Percentiles rank a stretch among this genome's conserved stretches.
These are phyloP conservation scores for Rubia yunnanensis DNA, from an alignment of 257 asterid genomes.

Conservation along the genomic window DNA sequence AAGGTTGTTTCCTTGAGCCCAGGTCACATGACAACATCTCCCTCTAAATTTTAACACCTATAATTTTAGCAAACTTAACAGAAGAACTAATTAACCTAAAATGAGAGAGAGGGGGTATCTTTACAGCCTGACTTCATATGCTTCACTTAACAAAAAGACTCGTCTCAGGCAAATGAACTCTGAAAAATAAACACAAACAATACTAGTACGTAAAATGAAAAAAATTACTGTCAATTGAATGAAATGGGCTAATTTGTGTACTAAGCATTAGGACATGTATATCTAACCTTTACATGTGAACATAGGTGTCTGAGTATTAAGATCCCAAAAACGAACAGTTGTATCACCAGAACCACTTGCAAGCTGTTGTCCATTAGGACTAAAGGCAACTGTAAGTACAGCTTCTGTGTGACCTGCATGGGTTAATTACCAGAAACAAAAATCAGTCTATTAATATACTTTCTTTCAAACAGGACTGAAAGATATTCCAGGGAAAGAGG, in stretches of 20 bases:
- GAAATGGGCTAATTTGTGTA: no score
- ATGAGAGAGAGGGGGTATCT: no score
- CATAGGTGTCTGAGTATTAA: constrained; percentile 84
- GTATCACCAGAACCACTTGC: constrained; percentile 99
- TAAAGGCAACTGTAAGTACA: constrained; percentile 91
- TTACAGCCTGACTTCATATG: constrained; percentile 2
- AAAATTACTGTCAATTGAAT: not conserved
- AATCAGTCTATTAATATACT: not conserved
- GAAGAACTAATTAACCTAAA: not conserved
- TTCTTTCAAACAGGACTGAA: not conserved
- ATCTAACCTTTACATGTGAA: constrained; percentile 79
- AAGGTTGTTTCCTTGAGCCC: no score
- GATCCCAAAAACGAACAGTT: constrained; percentile 93
- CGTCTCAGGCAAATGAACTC: not conserved
- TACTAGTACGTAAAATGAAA: not conserved
- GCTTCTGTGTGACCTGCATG: constrained; percentile 79
- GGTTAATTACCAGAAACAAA: not conserved
- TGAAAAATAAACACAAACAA: not conserved
- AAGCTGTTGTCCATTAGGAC: constrained; percentile 87
- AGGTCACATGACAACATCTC: no score
- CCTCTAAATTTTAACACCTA: no score
- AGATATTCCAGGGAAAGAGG: not conserved
- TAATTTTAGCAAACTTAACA: not conserved
- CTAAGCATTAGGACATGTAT: not conserved
- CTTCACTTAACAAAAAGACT: not conserved